Conservation (phyloP, 257 asterid species). For the Handroanthus guayacan region DNA sequence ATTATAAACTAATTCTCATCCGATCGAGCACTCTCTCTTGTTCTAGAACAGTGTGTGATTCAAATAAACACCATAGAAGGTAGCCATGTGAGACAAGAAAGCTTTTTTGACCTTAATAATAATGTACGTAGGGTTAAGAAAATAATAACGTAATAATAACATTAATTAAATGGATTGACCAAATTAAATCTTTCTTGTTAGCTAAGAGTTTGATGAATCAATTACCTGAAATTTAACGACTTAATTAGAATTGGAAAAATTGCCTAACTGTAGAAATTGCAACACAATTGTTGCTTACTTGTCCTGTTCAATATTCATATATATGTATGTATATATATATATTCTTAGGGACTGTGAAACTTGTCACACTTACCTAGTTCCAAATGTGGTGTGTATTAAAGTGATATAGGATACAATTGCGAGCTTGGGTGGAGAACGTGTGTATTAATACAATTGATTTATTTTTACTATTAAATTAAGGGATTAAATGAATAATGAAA, state of each 20-base stretch:
- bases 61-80: constrained; percentile 3
- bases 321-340: background rate
- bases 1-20: no score
- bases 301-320: constrained; percentile 11
- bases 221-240: constrained; percentile 61
- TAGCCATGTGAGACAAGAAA: constrained; percentile 40
- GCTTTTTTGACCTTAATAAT: constrained; percentile 34
- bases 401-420: background rate
- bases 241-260: constrained; percentile 26
- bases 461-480: no score
- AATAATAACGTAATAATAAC: background rate
- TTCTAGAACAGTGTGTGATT: background rate
- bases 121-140: background rate
- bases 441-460: no score
- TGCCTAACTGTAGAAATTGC: background rate
- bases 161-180: constrained; percentile 50
- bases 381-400: background rate
- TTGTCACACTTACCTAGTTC: background rate
- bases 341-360: background rate
- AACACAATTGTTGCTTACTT: constrained; percentile 26
- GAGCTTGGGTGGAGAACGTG: background rate
- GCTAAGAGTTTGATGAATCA: constrained; percentile 56
- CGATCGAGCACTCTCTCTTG: no score
- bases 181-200: constrained; percentile 42
- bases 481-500: no score